Base-by-base conservation (phyloP, 2,329 filamentous ascomycete genomes). In the Emergomyces africanus region DNA sequence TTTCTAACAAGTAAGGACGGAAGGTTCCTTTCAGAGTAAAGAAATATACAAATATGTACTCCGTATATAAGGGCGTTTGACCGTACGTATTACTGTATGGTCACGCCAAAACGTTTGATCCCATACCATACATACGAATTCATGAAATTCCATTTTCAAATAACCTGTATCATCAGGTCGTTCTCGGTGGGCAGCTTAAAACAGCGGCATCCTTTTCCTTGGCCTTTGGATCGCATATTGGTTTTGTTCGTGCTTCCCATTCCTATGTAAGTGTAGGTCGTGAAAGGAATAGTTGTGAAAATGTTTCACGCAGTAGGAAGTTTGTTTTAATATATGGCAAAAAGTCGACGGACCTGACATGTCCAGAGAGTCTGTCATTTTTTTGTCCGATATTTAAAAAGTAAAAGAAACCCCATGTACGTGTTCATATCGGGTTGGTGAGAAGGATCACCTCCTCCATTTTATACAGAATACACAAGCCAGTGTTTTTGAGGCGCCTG, bases 91-190 rank as follows among this genome's bases (percentile, higher is more conserved):
- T 39, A 54, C 20, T n/a, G 50, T 54, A 37, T 54, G 30, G 50
- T 54, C 33, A 51, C 6, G 15, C 25, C 48, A 12, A n/a, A n/a
- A 6, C 30, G 2, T 54, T 14, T 39, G 50, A 37, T 39, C 30
- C 49, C 50, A 54, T 39, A 37, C n/a, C 50, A 54, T 35, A 49
- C 20, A 8, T 23, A 37, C 48, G 25, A 28, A 12, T 51, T 9
- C 48, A 50, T 54, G 50, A 54, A 54, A 54, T 54, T n/a, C n/a
- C n/a, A n/a, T n/a, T n/a, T 54, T 54, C 23, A 39, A 54, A 54
- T 39, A 54, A 37, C 30, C 18, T 25, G 33, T 35, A 33, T 37
- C n/a, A 33, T 37, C n/a, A 35, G 33, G 14, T 28, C 12, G 14
- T 53, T 5, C 4, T 50, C 18, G 3, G 25, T 14, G 20, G 18